Percentiles rank a stretch among this genome's conserved stretches.
Conservation (phyloP, 2,329 filamentous ascomycete species). For the Claviceps africana region DNA sequence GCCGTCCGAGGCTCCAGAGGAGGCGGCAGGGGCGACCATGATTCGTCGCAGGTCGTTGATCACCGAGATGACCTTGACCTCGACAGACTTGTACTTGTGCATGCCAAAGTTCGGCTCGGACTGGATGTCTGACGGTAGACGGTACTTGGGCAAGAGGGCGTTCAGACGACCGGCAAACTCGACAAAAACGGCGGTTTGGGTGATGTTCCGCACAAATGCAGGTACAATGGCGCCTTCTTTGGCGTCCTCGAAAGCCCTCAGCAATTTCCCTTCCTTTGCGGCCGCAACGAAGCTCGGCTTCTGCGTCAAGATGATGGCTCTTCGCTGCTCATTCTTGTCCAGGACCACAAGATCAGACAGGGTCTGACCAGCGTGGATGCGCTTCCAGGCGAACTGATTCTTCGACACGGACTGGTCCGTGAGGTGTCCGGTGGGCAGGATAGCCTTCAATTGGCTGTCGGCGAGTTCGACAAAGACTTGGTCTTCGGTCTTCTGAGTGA, state of each 20-base stretch:
- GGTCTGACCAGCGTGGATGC: constrained; percentile 71
- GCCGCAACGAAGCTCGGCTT: constrained; percentile 74
- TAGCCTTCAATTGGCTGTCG: constrained; percentile 60
- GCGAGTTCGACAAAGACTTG: constrained; percentile 65
- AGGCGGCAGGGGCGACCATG: constrained; percentile 31
- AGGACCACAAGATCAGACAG: constrained; percentile 71
- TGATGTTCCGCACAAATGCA: constrained; percentile 79
- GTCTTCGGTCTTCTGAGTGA: constrained; percentile 67
- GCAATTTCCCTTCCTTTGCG: constrained; percentile 54
- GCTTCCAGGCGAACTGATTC: constrained; percentile 61
- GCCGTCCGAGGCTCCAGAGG: constrained; percentile 33
- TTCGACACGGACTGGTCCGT: constrained; percentile 74
- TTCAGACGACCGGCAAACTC: constrained; percentile 68
- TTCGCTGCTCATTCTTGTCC: constrained; percentile 68
- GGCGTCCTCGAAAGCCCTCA: constrained; percentile 59
- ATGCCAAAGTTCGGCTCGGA: constrained; percentile 64
- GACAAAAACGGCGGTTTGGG: constrained; percentile 69
- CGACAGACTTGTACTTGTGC: constrained; percentile 60
- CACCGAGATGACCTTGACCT: constrained; percentile 56
- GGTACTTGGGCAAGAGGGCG: constrained; percentile 66
- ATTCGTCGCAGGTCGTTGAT: constrained; percentile 60
- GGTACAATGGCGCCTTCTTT: constrained; percentile 53
- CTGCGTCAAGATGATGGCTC: constrained; percentile 62
- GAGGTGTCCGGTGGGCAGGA: constrained; percentile 63
- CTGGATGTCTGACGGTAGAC: constrained; percentile 57